These are phyloP conservation scores for Solanum tarapatanum DNA, from an alignment of 257 asterid genomes.

Conservation along the genomic window DNA sequence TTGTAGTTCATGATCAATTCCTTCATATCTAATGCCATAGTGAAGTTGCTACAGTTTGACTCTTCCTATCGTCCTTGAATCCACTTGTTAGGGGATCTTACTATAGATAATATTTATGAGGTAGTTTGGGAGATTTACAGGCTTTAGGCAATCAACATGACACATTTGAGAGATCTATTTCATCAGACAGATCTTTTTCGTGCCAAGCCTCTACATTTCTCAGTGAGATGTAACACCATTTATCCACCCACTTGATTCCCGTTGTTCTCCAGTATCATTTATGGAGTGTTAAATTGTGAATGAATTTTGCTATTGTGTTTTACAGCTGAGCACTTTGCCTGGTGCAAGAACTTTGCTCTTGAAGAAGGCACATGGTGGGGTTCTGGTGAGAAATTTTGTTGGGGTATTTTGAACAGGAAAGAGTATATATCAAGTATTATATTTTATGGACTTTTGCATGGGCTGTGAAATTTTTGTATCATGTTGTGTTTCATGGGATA, in stretches of 20 bases:
- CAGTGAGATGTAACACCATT: background rate
- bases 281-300: slow-evolving; percentile 34
- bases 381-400: slow-evolving; percentile 34
- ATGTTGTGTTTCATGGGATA: background rate
- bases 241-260: background rate
- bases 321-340: slow-evolving; percentile 76
- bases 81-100: background rate
- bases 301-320: slow-evolving; percentile 62
- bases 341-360: slow-evolving; percentile 75
- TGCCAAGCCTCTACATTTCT: slow-evolving; percentile 2
- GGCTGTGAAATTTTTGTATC: background rate
- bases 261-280: slow-evolving; percentile 8
- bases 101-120: background rate
- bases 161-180: background rate
- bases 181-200: background rate
- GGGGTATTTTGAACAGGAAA: slow-evolving; percentile 26
- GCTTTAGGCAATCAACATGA: background rate
- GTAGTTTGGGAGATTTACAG: background rate
- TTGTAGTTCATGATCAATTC: background rate
- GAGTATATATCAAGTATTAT: slow-evolving; percentile 11
- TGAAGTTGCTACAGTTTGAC: background rate
- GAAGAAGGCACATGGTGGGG: slow-evolving; percentile 42
- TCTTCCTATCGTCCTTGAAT: background rate
- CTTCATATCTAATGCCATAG: background rate
- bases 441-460: slow-evolving; percentile 9